Evolutionary conservation across 306 rosid genomes (phyloP).

Genomic region (Alnus glutinosa): DNA sequence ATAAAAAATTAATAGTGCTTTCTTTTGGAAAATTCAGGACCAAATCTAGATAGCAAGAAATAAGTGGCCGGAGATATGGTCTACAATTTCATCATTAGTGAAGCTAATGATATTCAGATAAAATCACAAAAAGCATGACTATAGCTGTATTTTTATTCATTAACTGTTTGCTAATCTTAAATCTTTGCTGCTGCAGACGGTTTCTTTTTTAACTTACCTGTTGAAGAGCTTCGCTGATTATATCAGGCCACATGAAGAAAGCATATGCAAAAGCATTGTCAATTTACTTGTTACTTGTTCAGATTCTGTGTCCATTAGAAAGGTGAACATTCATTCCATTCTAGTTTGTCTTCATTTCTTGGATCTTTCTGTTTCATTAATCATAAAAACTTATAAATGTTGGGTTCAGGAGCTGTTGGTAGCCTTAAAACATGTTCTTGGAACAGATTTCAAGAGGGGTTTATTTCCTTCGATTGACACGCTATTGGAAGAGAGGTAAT

Average conservation of each 20-base stretch:
- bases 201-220: constrained; percentile 91
- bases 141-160: constrained; percentile 5
- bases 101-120: not conserved
- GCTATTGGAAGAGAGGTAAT: constrained; percentile 89
- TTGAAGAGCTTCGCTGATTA: constrained; percentile 94
- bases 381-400: not conserved
- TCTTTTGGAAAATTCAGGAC: constrained; percentile 20
- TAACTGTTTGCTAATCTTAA: constrained; percentile 29
- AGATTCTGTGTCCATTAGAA: constrained; percentile 93
- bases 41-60: not conserved
- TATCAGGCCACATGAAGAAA: constrained; percentile 97
- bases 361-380: not conserved
- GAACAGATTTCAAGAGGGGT: constrained; percentile 97
- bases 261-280: constrained; percentile 98
- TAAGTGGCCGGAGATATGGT: constrained; percentile 3
- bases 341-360: constrained; percentile 10
- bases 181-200: constrained; percentile 68
- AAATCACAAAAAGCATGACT: not conserved
- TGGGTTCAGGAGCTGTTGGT: constrained; percentile 85
- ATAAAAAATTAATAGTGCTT: not conserved
- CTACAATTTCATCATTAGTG: constrained; percentile 8
- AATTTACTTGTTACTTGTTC: constrained; percentile 97
- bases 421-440: constrained; percentile 96
- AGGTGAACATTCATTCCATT: constrained; percentile 47
- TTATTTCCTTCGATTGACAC: constrained; percentile 97